phyloP scores from a whole-genome alignment of 2,329 filamentous ascomycete species.

The Chaetomium olivaceum region DNA sequence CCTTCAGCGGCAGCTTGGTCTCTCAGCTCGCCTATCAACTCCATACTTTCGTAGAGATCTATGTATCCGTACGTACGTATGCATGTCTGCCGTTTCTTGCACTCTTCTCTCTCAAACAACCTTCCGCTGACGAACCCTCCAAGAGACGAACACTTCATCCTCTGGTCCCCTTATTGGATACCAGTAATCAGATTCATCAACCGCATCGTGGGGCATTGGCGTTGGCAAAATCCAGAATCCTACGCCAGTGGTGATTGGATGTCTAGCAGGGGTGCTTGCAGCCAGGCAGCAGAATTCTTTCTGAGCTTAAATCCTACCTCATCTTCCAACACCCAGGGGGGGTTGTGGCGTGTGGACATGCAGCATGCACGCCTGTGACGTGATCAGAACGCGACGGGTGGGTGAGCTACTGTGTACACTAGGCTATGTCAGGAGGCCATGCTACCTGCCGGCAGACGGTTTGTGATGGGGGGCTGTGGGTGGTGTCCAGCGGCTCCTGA shows the following conservation, averaged over 20 bases:
- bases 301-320: conserved; percentile 25
- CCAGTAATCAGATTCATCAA: conserved; percentile 3
- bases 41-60: no score
- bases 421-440: not conserved
- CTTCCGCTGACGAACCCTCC: not conserved
- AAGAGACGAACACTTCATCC: not conserved
- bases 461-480: conserved; percentile 5
- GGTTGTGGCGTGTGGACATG: not conserved
- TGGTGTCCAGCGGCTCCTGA: conserved; percentile 11
- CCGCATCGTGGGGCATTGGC: not conserved
- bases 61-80: no score
- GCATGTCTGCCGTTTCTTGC: not conserved
- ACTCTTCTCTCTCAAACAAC: not conserved
- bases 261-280: not conserved
- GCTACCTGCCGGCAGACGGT: conserved; percentile 1
- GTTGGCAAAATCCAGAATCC: not conserved
- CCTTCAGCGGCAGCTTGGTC: not conserved
- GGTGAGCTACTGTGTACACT: no score
- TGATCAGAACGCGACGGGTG: not conserved
- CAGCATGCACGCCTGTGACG: conserved; percentile 17
- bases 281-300: conserved; percentile 26
- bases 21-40: not conserved
- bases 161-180: not conserved
- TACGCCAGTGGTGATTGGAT: conserved; percentile 11
- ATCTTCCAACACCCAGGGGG: conserved; percentile 2